phyloP scores from a whole-genome alignment of 1,139 yeast species.

The Protomyces macrosporus region DNA sequence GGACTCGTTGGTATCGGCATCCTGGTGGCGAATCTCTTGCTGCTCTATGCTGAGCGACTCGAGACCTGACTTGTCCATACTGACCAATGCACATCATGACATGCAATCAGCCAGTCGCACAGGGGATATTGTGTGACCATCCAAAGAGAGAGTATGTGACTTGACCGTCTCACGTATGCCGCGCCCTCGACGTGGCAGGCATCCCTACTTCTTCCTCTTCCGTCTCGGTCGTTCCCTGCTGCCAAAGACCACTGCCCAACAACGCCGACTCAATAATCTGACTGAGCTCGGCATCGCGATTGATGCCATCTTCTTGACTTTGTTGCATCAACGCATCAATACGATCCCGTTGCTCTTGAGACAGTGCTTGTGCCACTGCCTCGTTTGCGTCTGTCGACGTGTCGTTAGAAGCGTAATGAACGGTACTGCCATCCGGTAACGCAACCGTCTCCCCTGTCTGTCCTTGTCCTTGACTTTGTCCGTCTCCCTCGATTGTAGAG shows the following conservation, averaged over 20 bases:
- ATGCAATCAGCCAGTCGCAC: too few relatives aligned
- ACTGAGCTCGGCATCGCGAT: conserved; percentile 8
- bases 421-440: neutral
- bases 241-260: neutral
- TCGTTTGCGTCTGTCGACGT: neutral
- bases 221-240: neutral
- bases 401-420: neutral
- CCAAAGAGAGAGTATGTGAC: too few relatives aligned
- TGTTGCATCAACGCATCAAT: conserved; percentile 4
- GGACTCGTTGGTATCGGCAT: conserved; percentile 2
- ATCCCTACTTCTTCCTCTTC: too few relatives aligned
- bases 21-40: conserved; percentile 1
- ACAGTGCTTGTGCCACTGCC: conserved; percentile 5
- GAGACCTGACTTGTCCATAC: neutral
- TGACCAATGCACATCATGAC: too few relatives aligned
- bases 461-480: conserved; percentile 46
- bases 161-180: too few relatives aligned
- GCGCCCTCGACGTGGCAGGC: too few relatives aligned
- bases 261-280: neutral
- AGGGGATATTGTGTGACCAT: too few relatives aligned
- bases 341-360: conserved; percentile 6
- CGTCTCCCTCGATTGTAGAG: neutral
- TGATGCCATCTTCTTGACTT: conserved; percentile 14
- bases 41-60: neutral
- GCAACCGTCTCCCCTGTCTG: conserved; percentile 1